Percentiles rank a stretch among this genome's conserved stretches.
Conservation (phyloP, 1,284 basidiomycete species). For the Pyrrhoderma lamaoense region DNA sequence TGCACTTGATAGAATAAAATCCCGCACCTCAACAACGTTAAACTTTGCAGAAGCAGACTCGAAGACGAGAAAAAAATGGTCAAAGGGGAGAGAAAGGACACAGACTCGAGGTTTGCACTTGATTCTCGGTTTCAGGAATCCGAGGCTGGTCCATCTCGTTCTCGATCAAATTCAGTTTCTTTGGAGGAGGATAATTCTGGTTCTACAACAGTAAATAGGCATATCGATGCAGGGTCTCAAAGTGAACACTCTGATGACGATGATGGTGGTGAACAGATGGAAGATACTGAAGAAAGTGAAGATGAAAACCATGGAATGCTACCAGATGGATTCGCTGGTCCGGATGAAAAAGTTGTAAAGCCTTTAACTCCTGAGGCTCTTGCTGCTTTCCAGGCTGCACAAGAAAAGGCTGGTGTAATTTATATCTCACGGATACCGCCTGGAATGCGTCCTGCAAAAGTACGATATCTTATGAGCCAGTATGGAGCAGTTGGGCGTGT, state of each 20-base stretch:
- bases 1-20: too few species aligned
- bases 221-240: too few species aligned
- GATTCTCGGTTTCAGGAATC: slow-evolving; percentile 9
- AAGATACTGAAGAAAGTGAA: slow-evolving; percentile 24
- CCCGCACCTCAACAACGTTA: too few species aligned
- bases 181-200: neutral
- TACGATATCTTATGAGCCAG: slow-evolving; percentile 84
- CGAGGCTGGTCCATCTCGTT: slow-evolving; percentile 21
- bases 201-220: too few species aligned
- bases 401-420: slow-evolving; percentile 74
- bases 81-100: too few species aligned
- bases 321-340: slow-evolving; percentile 49
- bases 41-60: too few species aligned
- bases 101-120: too few species aligned
- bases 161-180: slow-evolving; percentile 18
- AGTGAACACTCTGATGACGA: slow-evolving; percentile 27
- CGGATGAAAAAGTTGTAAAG: slow-evolving; percentile 50
- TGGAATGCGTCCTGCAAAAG: slow-evolving; percentile 97
- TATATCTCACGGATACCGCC: slow-evolving; percentile 97
- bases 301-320: slow-evolving; percentile 38
- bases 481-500: slow-evolving; percentile 81
- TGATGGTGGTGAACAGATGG: slow-evolving; percentile 21
- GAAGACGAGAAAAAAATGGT: too few species aligned
- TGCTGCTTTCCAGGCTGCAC: slow-evolving; percentile 60
- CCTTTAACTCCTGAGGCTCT: slow-evolving; percentile 67